phyloP scores from a whole-genome alignment of 2,329 filamentous ascomycete genomes.

The Penicillium verrucosum region DNA sequence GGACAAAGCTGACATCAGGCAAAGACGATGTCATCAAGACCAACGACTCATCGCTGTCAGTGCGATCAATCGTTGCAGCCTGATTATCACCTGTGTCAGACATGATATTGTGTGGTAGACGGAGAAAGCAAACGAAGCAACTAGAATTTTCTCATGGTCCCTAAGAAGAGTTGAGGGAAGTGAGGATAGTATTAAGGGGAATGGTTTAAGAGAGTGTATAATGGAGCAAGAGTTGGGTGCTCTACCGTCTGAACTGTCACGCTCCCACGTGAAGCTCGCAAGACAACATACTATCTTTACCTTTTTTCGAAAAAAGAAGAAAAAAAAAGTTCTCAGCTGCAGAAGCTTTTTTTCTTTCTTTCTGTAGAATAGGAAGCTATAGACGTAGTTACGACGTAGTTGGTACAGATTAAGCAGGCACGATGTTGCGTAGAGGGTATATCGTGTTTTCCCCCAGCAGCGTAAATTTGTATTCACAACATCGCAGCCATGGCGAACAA shows the following conservation, averaged over 20 bases:
- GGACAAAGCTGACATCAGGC: slow-evolving; percentile 11
- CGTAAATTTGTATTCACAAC: neutral
- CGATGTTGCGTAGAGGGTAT: neutral
- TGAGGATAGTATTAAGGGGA: too few species aligned
- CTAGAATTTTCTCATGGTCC: neutral
- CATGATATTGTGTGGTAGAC: neutral
- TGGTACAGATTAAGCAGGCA: neutral
- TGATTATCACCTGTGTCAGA: neutral
- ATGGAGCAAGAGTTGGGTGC: too few species aligned
- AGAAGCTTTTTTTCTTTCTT: neutral
- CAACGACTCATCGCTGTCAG: neutral
- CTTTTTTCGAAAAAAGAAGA: too few species aligned
- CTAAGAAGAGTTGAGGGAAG: neutral
- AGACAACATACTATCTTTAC: neutral
- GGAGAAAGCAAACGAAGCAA: neutral
- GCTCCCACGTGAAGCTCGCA: neutral
- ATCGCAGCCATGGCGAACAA: neutral
- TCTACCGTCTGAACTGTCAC: neutral
- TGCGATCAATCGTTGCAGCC: neutral
- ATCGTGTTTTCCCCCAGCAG: neutral
- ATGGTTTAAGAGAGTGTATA: neutral
- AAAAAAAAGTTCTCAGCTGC: neutral
- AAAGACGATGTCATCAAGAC: neutral
- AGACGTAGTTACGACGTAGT: neutral
- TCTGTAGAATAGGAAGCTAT: neutral